Conservation (phyloP, 2,329 filamentous ascomycete genomes). For the Xylariaceae sp. region DNA sequence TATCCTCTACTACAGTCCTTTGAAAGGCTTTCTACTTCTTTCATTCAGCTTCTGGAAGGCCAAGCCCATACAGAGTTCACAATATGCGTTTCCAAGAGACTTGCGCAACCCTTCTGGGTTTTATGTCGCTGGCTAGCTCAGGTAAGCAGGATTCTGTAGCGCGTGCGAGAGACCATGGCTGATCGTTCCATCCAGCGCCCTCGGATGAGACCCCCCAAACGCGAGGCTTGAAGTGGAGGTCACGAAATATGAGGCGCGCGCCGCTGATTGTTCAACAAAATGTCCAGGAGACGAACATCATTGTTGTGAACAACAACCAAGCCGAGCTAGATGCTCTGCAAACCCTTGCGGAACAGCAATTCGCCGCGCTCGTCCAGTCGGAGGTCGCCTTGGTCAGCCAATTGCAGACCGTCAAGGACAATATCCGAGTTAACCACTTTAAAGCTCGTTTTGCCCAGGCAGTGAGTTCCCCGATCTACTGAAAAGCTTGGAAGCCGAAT, state of each 20-base stretch:
- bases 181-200: slow-evolving; percentile 17
- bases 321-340: slow-evolving; percentile 30
- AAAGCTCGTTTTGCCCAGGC: slow-evolving; percentile 31
- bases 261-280: slow-evolving; percentile 26
- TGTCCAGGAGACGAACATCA: slow-evolving; percentile 31
- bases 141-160: slow-evolving; percentile 9
- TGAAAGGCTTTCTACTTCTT: slow-evolving; percentile 20
- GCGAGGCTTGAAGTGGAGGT: slow-evolving; percentile 21
- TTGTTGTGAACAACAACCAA: slow-evolving; percentile 31
- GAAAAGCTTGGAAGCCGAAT: no score
- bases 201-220: slow-evolving; percentile 12
- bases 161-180: neutral
- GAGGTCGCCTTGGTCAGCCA: slow-evolving; percentile 32
- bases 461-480: slow-evolving; percentile 20
- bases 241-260: slow-evolving; percentile 18
- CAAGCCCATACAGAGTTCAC: neutral
- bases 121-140: slow-evolving; percentile 18
- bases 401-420: slow-evolving; percentile 37
- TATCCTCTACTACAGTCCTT: slow-evolving; percentile 17
- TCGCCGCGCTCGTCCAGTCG: slow-evolving; percentile 32
- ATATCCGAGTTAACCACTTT: slow-evolving; percentile 37
- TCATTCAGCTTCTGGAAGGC: slow-evolving; percentile 23
- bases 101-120: slow-evolving; percentile 17
- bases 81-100: slow-evolving; percentile 17
- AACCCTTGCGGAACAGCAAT: slow-evolving; percentile 31